Evolutionary conservation across 441 rosid genomes (phyloP).

Genomic region (Adansonia grandidieri): DNA sequence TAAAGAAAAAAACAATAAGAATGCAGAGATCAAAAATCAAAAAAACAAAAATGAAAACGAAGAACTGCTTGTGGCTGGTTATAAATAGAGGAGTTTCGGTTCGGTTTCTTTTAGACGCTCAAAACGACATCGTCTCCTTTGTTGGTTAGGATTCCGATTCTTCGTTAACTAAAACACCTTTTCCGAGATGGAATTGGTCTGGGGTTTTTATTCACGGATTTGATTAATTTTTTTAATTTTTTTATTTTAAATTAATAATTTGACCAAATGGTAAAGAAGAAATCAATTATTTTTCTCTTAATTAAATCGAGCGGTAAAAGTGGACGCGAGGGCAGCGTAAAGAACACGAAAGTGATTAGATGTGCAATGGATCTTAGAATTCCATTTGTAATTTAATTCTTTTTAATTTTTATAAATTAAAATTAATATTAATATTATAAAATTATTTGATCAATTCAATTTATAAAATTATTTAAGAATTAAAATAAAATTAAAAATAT

Average conservation of each 20-base stretch:
- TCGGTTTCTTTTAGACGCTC: background rate
- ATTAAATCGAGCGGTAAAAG: background rate
- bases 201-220: background rate
- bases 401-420: no score
- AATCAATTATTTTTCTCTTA: no score
- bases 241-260: background rate
- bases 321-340: background rate
- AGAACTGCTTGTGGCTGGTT: background rate
- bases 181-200: no score
- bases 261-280: background rate
- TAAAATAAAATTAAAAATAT: no score
- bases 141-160: conserved; percentile 27
- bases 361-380: background rate
- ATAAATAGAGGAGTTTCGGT: background rate
- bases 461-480: no score
- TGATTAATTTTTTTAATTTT: background rate
- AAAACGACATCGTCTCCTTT: background rate
- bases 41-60: background rate
- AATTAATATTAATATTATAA: no score
- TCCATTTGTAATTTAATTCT: no score
- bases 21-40: background rate
- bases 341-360: background rate
- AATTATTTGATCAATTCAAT: no score
- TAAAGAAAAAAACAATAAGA: background rate
- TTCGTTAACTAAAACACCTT: background rate